Evolutionary conservation across 345 rosid species (phyloP).

Genomic region (Citrus cavaleriei): DNA sequence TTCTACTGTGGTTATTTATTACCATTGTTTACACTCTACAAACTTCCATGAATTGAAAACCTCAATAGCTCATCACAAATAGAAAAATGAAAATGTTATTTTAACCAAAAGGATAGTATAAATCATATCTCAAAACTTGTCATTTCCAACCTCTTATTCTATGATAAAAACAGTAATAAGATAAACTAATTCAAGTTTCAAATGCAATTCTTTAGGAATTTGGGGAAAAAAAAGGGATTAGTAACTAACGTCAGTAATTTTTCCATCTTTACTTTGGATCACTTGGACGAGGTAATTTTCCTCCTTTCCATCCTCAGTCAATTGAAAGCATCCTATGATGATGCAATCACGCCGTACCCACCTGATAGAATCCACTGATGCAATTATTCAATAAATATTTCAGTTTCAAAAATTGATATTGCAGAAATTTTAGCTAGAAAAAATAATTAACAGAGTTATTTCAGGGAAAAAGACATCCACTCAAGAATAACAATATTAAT

Average conservation of each 20-base stretch:
- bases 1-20: background rate
- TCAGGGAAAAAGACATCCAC: background rate
- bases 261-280: constrained; percentile 66
- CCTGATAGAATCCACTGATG: constrained; percentile 83
- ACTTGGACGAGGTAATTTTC: constrained; percentile 76
- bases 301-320: constrained; percentile 57
- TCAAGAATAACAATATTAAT: background rate
- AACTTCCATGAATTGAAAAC: background rate
- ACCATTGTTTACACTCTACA: background rate
- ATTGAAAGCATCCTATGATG: constrained; percentile 69
- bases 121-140: background rate
- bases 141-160: background rate
- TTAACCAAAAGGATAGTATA: background rate
- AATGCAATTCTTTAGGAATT: background rate
- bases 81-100: background rate
- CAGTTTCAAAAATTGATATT: constrained; percentile 19
- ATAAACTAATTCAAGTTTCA: background rate
- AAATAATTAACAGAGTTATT: background rate
- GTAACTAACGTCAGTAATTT: constrained; percentile 64
- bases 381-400: constrained; percentile 25
- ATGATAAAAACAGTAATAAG: background rate
- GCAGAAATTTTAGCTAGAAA: background rate
- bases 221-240: background rate
- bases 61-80: background rate
- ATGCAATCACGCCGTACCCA: constrained; percentile 81